Evolutionary conservation across 768 basidiomycete genomes (phyloP).

Genomic region (Jaapia argillacea): DNA sequence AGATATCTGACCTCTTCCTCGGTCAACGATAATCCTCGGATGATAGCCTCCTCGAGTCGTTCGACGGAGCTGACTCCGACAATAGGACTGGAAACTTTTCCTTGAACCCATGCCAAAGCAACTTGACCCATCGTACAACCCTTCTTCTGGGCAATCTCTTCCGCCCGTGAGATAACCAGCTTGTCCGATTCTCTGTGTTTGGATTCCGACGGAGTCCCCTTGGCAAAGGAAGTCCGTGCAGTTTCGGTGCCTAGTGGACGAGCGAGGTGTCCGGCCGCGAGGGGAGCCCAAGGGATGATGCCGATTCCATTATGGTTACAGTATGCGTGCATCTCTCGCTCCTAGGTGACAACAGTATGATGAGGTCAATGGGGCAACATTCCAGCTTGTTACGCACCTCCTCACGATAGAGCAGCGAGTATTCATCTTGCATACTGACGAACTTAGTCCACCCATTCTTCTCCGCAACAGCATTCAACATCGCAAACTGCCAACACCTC

Average conservation of each 20-base stretch:
- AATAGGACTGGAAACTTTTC: constrained; percentile 35
- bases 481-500: constrained; percentile 22
- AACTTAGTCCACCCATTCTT: constrained; percentile 41
- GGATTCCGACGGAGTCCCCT: constrained; percentile 16
- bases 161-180: constrained; percentile 28
- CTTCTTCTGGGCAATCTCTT: constrained; percentile 30
- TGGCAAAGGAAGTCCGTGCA: constrained; percentile 6
- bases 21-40: constrained; percentile 20
- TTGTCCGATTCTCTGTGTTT: constrained; percentile 18
- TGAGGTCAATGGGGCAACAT: neutral
- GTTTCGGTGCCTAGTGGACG: constrained; percentile 23
- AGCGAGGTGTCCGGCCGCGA: constrained; percentile 28
- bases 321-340: constrained; percentile 34
- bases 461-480: constrained; percentile 33
- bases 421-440: constrained; percentile 45
- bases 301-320: constrained; percentile 41
- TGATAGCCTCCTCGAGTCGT: constrained; percentile 20
- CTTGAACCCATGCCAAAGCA: constrained; percentile 30
- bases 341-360: constrained; percentile 17
- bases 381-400: constrained; percentile 21
- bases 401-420: constrained; percentile 44
- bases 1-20: constrained; percentile 31
- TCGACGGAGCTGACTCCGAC: constrained; percentile 26
- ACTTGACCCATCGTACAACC: constrained; percentile 33
- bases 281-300: constrained; percentile 40